Evolutionary conservation across 2,329 filamentous ascomycete species (phyloP), one percentile per base, ranked within the genome.

Genomic region (Lachnellula cervina): DNA sequence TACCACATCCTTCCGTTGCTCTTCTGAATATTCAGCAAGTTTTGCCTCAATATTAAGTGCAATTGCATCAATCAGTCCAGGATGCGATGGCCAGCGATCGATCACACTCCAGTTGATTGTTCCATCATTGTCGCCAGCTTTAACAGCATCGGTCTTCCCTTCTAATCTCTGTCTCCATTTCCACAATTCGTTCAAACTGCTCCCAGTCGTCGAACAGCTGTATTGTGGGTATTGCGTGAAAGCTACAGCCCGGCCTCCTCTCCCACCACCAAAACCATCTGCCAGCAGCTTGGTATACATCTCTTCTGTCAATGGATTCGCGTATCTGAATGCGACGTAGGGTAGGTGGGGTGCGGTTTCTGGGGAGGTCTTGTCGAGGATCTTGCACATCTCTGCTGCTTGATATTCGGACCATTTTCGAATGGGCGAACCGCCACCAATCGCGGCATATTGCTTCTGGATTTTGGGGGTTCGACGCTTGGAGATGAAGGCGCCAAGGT

Each of bases 181-280:
- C 94, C 94, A 99, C 37, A 99, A 76, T 75, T 99, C 94, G 68
- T 99, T 99, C 55, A 99, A 75, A 60, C 90, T 96, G 72, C 90
- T 96, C 21, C 94, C 94, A 0, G 94, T 99, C 1, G 94, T 99
- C 19, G 91, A 96, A 76, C 95, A 99, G 19, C 90, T 96, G 74
- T 99, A 99, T 71, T 99, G 94, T 2, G 94, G 94, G 67, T 99
- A 99, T 73, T 99, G 94, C 28, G 93, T 97, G 69, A 99, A 99
- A 1, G 94, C 94, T 4, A 99, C 91, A 1, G 95, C 94, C 56
- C 94, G 83, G 3, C 93, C 93, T n/a, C 92, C 92, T 58, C 84
- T 90, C 4, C 93, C 92, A 52, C 86, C 83, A 11, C 92, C 93
- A 69, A 97, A 96, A 0, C 94, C 94, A 70, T 99, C 94, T 7